Evolutionary conservation across 805 yeast species (phyloP), one percentile per base, ranked within the genome.

Genomic region (Kurtzmaniella fragi): DNA sequence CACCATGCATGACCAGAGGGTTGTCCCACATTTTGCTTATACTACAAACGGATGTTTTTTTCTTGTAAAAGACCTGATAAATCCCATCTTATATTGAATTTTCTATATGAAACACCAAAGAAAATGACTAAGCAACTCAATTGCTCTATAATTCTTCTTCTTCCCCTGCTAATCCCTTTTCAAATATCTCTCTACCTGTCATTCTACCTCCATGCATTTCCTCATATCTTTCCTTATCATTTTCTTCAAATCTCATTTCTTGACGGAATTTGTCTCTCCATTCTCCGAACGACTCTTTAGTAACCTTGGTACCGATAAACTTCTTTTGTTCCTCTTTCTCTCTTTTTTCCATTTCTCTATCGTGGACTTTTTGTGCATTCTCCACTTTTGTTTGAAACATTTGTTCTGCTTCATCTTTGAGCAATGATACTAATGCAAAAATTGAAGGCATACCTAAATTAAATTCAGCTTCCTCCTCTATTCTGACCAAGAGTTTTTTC

Each of bases 381-480:
- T 68, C 64, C 34, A 84, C 67, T 47, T 82, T 80, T n/a, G 68
- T 61, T 23, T 71, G 75, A 52, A 87, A 85, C 46, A 77, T 53
- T 17, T 61, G 61, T 51, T 93, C 99, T 11, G 87, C 91, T 42
- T 74, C 74, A 36, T 91, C 98, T 53, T 91, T 91, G 39, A 89
- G 70, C 7, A 78, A 68, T 1, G 95, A 78, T 0, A 85, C 75
- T 33, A 91, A 58, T 1, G 96, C 78, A 61, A 90, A 93, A 5
- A 91, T 74, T 47, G 89, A 81, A n/a, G 96, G 95, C 74, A 91
- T 83, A 1, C 99, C 99, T 1, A 90, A 43, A 52, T 86, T 82
- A 54, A 84, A 79, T 42, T 80, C 82, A 2, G 93, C 93, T 47
- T 79, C 84, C 35, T 70, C 76, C 39, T 57, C 63, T 46, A 75